Evolutionary conservation across 1,284 basidiomycete genomes (phyloP).

Genomic region (Naganishia sp.): DNA sequence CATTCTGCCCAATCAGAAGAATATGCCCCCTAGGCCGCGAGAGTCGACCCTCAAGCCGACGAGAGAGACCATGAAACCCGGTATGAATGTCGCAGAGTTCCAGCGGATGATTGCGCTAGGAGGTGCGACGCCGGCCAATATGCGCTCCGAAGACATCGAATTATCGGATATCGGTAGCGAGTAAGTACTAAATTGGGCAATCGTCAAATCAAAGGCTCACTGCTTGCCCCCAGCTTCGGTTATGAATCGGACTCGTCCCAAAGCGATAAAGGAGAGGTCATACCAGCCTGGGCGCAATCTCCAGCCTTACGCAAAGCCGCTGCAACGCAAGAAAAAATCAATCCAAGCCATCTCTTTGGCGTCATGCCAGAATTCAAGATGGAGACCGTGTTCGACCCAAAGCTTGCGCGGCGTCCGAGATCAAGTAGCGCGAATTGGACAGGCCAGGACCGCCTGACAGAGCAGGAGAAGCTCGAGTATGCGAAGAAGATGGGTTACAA

Average conservation of each 20-base stretch:
- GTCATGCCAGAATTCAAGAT: slow-evolving; percentile 78
- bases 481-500: slow-evolving; percentile 83
- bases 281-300: slow-evolving; percentile 85
- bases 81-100: slow-evolving; percentile 25
- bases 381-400: slow-evolving; percentile 66
- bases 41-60: slow-evolving; percentile 25
- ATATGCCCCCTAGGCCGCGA: background rate
- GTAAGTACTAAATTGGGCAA: slow-evolving; percentile 40
- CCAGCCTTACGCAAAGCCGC: slow-evolving; percentile 77
- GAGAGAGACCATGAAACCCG: slow-evolving; percentile 27
- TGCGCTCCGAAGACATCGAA: slow-evolving; percentile 73
- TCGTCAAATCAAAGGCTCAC: background rate
- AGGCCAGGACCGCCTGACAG: slow-evolving; percentile 76
- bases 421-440: slow-evolving; percentile 94
- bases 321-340: slow-evolving; percentile 73
- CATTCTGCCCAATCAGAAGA: slow-evolving; percentile 19
- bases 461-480: slow-evolving; percentile 80
- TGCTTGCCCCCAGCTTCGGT: slow-evolving; percentile 37
- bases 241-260: slow-evolving; percentile 83
- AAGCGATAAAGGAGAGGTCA: slow-evolving; percentile 73
- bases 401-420: slow-evolving; percentile 64
- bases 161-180: slow-evolving; percentile 92
- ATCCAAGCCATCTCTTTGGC: slow-evolving; percentile 91
- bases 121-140: slow-evolving; percentile 54
- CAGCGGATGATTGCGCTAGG: slow-evolving; percentile 27